These are phyloP conservation scores for Fusarium oligoseptatum DNA, from an alignment of 2,329 filamentous ascomycete genomes.

Conservation along the genomic window DNA sequence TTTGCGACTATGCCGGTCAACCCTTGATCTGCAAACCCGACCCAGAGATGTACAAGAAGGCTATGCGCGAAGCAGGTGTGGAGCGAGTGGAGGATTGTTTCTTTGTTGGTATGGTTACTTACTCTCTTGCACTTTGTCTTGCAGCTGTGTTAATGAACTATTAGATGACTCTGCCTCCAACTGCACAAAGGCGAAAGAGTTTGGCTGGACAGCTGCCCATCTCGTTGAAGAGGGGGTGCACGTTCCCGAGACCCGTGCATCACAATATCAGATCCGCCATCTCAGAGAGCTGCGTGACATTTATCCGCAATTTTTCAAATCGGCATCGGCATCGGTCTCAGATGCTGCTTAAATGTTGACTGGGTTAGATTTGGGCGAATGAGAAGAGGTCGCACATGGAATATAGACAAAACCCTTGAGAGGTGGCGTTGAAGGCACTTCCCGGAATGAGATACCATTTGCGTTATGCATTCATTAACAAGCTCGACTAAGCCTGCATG, in stretches of 20 bases:
- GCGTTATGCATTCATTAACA: slow-evolving; percentile 14
- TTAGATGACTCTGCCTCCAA: slow-evolving; percentile 90
- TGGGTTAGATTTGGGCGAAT: neutral
- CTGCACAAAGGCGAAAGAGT: slow-evolving; percentile 78
- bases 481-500: slow-evolving; percentile 2
- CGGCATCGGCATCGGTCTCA: slow-evolving; percentile 39
- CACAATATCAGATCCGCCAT: slow-evolving; percentile 80
- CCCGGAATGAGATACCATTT: slow-evolving; percentile 28
- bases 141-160: neutral
- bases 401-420: slow-evolving; percentile 19
- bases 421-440: slow-evolving; percentile 32
- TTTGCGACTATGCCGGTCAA: slow-evolving; percentile 84
- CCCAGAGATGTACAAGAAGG: slow-evolving; percentile 85
- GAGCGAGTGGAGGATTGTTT: slow-evolving; percentile 80
- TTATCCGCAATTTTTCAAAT: slow-evolving; percentile 90
- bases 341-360: neutral
- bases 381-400: neutral
- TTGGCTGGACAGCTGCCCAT: slow-evolving; percentile 90
- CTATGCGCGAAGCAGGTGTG: slow-evolving; percentile 86
- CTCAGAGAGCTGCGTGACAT: slow-evolving; percentile 80
- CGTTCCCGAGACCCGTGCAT: slow-evolving; percentile 73
- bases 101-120: slow-evolving; percentile 81
- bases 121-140: no score
- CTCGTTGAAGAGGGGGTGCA: slow-evolving; percentile 82
- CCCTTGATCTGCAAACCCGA: slow-evolving; percentile 90